Evolutionary conservation across 768 basidiomycete species (phyloP), one percentile per base, ranked within the genome.

Genomic region (Sarcodon aspratus): DNA sequence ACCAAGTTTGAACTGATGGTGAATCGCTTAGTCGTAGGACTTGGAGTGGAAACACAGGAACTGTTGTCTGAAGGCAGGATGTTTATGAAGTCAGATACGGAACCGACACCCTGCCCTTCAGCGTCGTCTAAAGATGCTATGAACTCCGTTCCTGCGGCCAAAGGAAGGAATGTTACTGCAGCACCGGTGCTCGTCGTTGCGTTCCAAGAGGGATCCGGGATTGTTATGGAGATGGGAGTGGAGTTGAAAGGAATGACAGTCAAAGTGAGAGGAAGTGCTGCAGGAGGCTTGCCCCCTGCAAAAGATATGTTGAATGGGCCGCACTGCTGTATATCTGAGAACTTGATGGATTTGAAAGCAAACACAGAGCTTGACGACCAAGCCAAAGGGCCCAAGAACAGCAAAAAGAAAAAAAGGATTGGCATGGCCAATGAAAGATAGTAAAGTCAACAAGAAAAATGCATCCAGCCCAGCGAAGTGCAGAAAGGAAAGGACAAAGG

Each of bases 81-180:
- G 13, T 57, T 62, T 33, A 73, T 67, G 12, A 80, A 54, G 51
- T 77, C 72, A 18, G 79, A 80, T 7, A 73, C 64, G 12, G 50
- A 54, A 1, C 72, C 71, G 4, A 70, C 56, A 44, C 59, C 64
- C 6, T 62, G 55, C n/a, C 73, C 75, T 4, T 52, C 50, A 0
- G 61, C 60, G 57, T 76, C 71, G 50, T 78, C 73, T 27, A 82
- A 67, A 9, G 76, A 74, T 7, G 78, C 76, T 37, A 84, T 55
- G 50, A 82, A 80, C 11, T 59, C 57, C 7, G 74, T 70, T 27
- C 69, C 72, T 1, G 69, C 72, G 2, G 68, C 52, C 15, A 79
- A 63, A 6, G 80, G 80, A 1, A 82, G 63, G 55, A 75, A 76
- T 6, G 72, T 67, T 46, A 80, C 63, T 32, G 60, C 60, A 12